Evolutionary conservation across 2,329 filamentous ascomycete genomes (phyloP), one percentile per base, ranked within the genome.

Genomic region (Dendryphion nanum): DNA sequence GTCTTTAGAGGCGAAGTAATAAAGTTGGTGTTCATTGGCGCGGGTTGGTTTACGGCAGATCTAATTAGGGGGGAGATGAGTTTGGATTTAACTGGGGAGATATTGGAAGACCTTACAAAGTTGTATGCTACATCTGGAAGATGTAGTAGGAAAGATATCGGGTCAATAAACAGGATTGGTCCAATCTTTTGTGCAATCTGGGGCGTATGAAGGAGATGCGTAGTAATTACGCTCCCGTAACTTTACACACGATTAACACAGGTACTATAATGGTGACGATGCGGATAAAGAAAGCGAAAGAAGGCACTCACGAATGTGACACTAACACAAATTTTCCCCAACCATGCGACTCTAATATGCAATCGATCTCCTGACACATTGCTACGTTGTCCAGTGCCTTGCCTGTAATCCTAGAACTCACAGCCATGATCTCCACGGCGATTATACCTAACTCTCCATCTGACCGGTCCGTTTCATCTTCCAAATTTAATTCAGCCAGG

Each of bases 121-220:
- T 85, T 86, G 67, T 78, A 85, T 15, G 82, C 81, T 31, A 85
- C 78, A 44, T 82, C 71, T 1, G 82, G 82, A 31, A 82, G 69
- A 57, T 86, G 82, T 18, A 86, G 70, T 43, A 83, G 63, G 33
- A 85, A 70, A 26, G 73, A 76, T 18, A 85, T 78, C 0, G 82
- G 82, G 53, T 86, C 68, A 16, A 82, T 71, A n/a, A 77, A 71
- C 4, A 73, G 57, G 23, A 70, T 60, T 4, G 71, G 61, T 2
- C 67, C 67, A 23, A 79, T 71, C 13, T 57, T 66, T 6, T 44
- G 21, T 12, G 61, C 63, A 2, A 82, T 51, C 3, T 48, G 49
- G 1, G 68, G 61, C 15, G 70, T 69, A 17, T 72, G 72, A 10
- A 87, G 67, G 35, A 86, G 70, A 51, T 85, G 79, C 1, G 81